Evolutionary conservation across 495 filamentous ascomycete species (phyloP), one percentile per base, ranked within the genome.

Genomic region (Aspergillus carlsbadensis): DNA sequence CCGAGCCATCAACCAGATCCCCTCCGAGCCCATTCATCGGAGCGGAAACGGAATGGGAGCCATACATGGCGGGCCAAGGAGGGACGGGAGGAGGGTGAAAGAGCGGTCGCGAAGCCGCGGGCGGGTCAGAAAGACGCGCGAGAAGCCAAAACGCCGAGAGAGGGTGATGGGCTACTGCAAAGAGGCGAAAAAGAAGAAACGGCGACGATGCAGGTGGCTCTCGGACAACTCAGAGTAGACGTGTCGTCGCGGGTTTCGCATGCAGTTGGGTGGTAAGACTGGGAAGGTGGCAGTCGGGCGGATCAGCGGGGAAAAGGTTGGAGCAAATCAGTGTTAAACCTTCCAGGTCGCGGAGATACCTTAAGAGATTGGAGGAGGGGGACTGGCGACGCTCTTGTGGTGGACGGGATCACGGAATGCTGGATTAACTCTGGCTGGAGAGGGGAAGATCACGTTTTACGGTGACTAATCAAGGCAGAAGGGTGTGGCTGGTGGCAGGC

Each of bases 1-100:
- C 87, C 54, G 85, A 85, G 56, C 83, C 82, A 79, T 91, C 87
- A 61, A 86, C 80, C 58, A 85, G 80, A 65, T 81, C 83, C 56
- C 77, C 79, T 68, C 77, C 82, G 59, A 85, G 71, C 52, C 83
- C 82, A 72, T 85, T 86, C 73, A 82, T 79, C 64, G 81, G 76
- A 24, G 78, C 69, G 51, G 76, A 70, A 57, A 68, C 59, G 61
- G 73, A 74, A 56, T 76, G 71, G 63, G 79, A 72, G 36, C 78
- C 77, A 75, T 87, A 85, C 84, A 85, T 85, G 65, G 67, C 75
- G 74, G 64, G 68, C 64, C 62, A 64, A 66, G 62, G 60, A 47
- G 60, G 65, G 73, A 67, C 67, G 67, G 61, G 61, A 68, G 60
- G 66, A 60, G 61, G 64, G 54, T 60, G 54, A 62, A 58, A 61